Conservation (phyloP, 371 early-diverging fungal species). For the Mucor ambiguus region DNA sequence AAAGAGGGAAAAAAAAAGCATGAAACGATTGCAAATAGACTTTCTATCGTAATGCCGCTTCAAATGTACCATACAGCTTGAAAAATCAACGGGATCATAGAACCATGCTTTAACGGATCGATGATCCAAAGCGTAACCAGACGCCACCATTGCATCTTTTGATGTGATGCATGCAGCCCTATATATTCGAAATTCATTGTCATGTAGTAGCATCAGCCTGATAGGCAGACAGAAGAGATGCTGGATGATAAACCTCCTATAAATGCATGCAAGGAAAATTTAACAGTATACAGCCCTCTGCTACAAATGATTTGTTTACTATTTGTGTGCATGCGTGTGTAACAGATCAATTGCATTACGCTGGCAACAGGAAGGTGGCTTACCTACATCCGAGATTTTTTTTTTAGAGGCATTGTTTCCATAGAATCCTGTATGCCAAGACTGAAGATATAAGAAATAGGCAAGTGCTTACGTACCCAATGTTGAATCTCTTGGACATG, state of each 20-base stretch:
- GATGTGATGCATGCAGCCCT: neutral
- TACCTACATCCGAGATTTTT: neutral
- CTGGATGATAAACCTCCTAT: too few species aligned
- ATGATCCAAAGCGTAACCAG: neutral
- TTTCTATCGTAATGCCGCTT: conserved; percentile 25
- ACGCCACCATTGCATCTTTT: neutral
- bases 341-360: neutral
- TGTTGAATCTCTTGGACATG: neutral
- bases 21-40: neutral
- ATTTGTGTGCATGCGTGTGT: neutral
- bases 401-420: neutral
- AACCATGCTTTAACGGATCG: too few species aligned
- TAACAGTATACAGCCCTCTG: neutral
- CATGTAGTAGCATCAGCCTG: neutral
- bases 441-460: neutral
- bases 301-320: neutral
- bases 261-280: neutral
- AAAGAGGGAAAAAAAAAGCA: neutral
- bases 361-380: neutral
- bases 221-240: neutral
- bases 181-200: neutral
- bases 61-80: too few species aligned
- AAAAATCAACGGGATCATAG: too few species aligned
- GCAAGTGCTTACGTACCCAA: neutral
- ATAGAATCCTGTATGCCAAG: conserved; percentile 1